Conservation (phyloP, 1,139 yeast species). For the Geotrichum bryndzae region DNA sequence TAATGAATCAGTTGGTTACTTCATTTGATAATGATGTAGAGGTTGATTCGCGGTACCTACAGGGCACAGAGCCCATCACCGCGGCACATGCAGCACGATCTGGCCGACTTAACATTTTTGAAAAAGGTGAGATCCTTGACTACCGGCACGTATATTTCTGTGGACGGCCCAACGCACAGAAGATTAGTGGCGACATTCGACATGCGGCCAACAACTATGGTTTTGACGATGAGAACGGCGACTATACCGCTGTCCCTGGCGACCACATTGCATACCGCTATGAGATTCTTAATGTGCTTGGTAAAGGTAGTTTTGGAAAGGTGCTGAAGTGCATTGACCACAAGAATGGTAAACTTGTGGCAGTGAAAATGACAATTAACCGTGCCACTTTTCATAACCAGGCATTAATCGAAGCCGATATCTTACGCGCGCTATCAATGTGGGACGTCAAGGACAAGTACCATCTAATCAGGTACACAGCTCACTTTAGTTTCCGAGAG, state of each 20-base stretch:
- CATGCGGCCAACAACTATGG: constrained; percentile 48
- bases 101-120: constrained; percentile 40
- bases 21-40: constrained; percentile 21
- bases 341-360: constrained; percentile 51
- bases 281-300: constrained; percentile 54
- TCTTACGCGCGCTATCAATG: constrained; percentile 46
- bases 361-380: constrained; percentile 72
- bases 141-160: constrained; percentile 41
- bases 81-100: constrained; percentile 5
- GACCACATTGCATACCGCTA: constrained; percentile 77
- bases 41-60: constrained; percentile 9
- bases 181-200: constrained; percentile 41
- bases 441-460: constrained; percentile 41
- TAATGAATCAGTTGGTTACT: constrained; percentile 22
- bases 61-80: constrained; percentile 2
- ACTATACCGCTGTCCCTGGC: constrained; percentile 49
- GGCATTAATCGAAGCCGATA: constrained; percentile 71
- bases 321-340: constrained; percentile 70
- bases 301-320: constrained; percentile 81
- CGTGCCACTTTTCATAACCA: constrained; percentile 70
- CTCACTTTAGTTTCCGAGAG: constrained; percentile 73
- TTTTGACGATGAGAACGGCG: constrained; percentile 65
- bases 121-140: constrained; percentile 46
- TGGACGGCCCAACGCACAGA: constrained; percentile 28
- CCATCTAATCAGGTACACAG: constrained; percentile 51